Conservation (phyloP, 805 yeast genomes). For the Saccharomyces kudriavzevii region DNA sequence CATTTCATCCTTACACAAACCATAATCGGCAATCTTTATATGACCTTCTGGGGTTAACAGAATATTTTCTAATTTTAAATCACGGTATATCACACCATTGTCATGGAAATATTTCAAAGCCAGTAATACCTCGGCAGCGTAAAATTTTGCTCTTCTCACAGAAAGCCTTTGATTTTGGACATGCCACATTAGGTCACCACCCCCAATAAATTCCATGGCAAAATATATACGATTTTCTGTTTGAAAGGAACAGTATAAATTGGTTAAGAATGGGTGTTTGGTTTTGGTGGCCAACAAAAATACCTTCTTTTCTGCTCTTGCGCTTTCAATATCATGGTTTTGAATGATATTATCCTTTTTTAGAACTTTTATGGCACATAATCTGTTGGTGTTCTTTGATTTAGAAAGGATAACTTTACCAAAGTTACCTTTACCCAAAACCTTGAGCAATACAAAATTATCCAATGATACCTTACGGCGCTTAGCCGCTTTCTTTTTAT, state of each 20-base stretch:
- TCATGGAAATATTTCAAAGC: constrained; percentile 92
- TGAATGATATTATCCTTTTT: constrained; percentile 94
- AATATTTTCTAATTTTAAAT: constrained; percentile 90
- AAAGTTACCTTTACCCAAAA: constrained; percentile 95
- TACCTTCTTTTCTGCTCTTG: constrained; percentile 89
- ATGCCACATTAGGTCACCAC: constrained; percentile 99
- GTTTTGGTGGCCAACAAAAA: constrained; percentile 76
- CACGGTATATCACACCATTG: constrained; percentile 92
- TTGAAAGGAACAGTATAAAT: constrained; percentile 91
- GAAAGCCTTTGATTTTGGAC: constrained; percentile 88
- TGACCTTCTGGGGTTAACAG: constrained; percentile 85
- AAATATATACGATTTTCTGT: constrained; percentile 95
- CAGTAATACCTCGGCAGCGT: constrained; percentile 90
- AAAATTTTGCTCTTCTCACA: constrained; percentile 87
- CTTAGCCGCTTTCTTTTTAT: constrained; percentile 24
- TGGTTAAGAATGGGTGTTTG: constrained; percentile 86
- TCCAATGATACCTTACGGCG: constrained; percentile 83
- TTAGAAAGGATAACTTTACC: constrained; percentile 98
- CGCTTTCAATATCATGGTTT: constrained; percentile 92
- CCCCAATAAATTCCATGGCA: constrained; percentile 96
- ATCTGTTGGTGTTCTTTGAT: constrained; percentile 66
- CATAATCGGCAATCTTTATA: constrained; percentile 94
- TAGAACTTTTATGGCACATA: constrained; percentile 93
- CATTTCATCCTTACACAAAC: constrained; percentile 92
- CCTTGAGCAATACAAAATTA: constrained; percentile 90